These are phyloP conservation scores for Suillus spraguei DNA, from an alignment of 768 basidiomycete species.

Conservation along the genomic window DNA sequence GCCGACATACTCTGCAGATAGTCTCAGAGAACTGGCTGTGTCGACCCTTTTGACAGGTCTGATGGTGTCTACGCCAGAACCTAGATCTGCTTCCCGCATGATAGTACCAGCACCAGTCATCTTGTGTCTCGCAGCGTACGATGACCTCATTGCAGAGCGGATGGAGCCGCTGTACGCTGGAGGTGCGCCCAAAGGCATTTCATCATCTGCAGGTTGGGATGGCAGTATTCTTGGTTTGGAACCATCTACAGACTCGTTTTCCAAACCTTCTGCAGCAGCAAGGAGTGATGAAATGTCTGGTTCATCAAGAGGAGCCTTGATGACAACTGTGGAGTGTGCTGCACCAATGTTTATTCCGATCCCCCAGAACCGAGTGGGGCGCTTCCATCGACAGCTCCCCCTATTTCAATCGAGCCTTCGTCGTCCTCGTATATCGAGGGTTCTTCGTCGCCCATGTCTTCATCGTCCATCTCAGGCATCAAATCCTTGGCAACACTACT, in stretches of 20 bases:
- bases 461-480: constrained; percentile 59
- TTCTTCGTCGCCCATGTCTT: constrained; percentile 48
- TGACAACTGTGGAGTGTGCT: constrained; percentile 72
- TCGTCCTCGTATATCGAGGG: constrained; percentile 42
- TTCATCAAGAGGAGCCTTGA: constrained; percentile 47
- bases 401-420: constrained; percentile 61
- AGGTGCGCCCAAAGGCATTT: constrained; percentile 55
- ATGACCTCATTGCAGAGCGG: constrained; percentile 65
- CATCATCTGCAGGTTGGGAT: constrained; percentile 25
- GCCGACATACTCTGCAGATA: constrained; percentile 84
- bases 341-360: constrained; percentile 57
- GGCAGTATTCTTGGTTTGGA: constrained; percentile 39
- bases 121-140: constrained; percentile 75
- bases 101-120: constrained; percentile 68
- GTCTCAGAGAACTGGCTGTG: constrained; percentile 68
- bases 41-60: constrained; percentile 94
- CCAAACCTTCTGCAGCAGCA: constrained; percentile 35
- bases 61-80: constrained; percentile 87
- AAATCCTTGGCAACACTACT: constrained; percentile 73
- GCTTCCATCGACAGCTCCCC: constrained; percentile 66
- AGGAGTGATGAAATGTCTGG: constrained; percentile 45
- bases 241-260: constrained; percentile 43
- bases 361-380: constrained; percentile 41
- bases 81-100: constrained; percentile 80
- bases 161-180: constrained; percentile 77